Conservation (phyloP, 345 rosid genomes). For the Camelina neglecta region DNA sequence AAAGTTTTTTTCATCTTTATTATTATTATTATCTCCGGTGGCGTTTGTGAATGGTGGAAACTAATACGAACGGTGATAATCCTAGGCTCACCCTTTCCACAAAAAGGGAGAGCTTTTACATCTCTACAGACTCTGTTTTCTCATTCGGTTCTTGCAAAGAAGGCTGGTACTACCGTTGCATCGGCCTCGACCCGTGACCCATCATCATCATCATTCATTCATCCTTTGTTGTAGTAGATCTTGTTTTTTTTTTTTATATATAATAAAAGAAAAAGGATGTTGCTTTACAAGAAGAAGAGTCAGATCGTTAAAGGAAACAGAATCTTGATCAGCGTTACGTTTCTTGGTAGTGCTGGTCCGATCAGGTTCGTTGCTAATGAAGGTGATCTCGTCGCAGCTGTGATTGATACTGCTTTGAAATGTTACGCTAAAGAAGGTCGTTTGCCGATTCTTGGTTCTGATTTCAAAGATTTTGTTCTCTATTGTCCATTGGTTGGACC, state of each 20-base stretch:
- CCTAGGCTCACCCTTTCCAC: slow-evolving; percentile 77
- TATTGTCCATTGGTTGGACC: slow-evolving; percentile 67
- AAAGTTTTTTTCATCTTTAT: neutral
- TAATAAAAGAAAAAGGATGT: slow-evolving; percentile 44
- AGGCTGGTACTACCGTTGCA: slow-evolving; percentile 99
- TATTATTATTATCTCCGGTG: slow-evolving; percentile 10
- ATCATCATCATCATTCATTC: no score
- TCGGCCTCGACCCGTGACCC: slow-evolving; percentile 82
- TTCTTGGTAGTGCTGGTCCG: slow-evolving; percentile 92
- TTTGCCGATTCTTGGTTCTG: slow-evolving; percentile 82
- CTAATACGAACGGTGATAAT: slow-evolving; percentile 49
- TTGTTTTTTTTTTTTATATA: neutral
- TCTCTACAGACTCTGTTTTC: slow-evolving; percentile 57
- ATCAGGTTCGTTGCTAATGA: slow-evolving; percentile 92
- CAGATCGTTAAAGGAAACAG: slow-evolving; percentile 65
- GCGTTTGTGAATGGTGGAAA: slow-evolving; percentile 93
- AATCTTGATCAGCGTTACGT: slow-evolving; percentile 72
- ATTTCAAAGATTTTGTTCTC: slow-evolving; percentile 72
- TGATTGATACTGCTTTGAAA: slow-evolving; percentile 81
- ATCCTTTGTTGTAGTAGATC: neutral
- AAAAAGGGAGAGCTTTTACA: slow-evolving; percentile 73
- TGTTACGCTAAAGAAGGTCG: slow-evolving; percentile 88
- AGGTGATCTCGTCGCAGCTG: slow-evolving; percentile 67
- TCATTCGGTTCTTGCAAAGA: slow-evolving; percentile 93
- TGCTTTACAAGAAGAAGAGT: slow-evolving; percentile 77